These are phyloP conservation scores for Heritiera fomes DNA, from an alignment of 345 rosid species.

Conservation along the genomic window DNA sequence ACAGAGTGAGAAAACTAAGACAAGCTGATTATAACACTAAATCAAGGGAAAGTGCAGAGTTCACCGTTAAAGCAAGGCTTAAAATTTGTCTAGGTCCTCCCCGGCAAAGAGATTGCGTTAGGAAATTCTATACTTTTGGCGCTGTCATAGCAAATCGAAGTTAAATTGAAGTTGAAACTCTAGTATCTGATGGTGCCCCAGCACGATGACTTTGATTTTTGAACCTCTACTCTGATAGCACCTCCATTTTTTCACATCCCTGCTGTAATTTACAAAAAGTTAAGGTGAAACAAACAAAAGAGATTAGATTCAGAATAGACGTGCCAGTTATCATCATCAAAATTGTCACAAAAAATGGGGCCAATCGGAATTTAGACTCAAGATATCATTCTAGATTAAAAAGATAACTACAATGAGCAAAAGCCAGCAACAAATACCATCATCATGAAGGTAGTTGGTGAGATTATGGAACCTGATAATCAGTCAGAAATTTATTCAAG, in stretches of 20 bases:
- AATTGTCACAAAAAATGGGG: slow-evolving; percentile 6
- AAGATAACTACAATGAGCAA: neutral
- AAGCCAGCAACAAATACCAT: neutral
- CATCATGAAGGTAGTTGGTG: neutral
- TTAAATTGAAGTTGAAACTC: neutral
- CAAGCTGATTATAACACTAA: neutral
- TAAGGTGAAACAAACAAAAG: slow-evolving; percentile 6
- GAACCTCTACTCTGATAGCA: neutral
- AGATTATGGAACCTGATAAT: slow-evolving; percentile 2
- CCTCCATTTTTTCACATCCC: slow-evolving; percentile 2
- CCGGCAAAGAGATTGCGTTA: neutral
- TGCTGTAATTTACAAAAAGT: slow-evolving; percentile 5
- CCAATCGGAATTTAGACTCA: neutral
- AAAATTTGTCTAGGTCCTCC: neutral
- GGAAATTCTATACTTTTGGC: neutral
- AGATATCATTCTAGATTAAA: neutral
- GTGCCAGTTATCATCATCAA: slow-evolving; percentile 8
- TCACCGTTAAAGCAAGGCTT: neutral
- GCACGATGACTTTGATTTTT: neutral
- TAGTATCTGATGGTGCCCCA: neutral
- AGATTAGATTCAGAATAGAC: slow-evolving; percentile 10
- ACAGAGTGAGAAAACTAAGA: neutral
- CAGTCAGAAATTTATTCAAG: neutral
- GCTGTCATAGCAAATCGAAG: neutral
- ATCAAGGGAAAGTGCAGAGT: neutral